These are phyloP conservation scores for Oryza officinalis DNA, from an alignment of 176 grass and related monocot genomes.

Conservation along the genomic window DNA sequence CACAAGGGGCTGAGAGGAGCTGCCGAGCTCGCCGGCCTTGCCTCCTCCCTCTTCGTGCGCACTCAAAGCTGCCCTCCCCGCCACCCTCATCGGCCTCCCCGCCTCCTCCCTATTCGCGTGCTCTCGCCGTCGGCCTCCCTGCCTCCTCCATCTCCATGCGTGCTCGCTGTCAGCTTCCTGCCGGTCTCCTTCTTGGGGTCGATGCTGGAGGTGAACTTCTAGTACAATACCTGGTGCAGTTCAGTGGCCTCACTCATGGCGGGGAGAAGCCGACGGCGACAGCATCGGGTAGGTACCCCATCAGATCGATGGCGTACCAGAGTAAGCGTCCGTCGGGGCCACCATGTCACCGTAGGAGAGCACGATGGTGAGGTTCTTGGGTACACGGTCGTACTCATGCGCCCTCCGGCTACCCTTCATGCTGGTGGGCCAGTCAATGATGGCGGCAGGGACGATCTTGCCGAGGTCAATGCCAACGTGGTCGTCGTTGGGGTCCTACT, in stretches of 20 bases:
- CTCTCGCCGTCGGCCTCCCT: too few species aligned
- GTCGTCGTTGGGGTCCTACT: conserved; percentile 58
- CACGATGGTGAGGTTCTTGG: conserved; percentile 61
- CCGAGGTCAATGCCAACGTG: conserved; percentile 73
- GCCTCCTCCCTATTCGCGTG: too few species aligned
- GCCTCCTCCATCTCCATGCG: too few species aligned
- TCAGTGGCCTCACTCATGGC: conserved; percentile 60
- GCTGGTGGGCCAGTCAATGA: conserved; percentile 45
- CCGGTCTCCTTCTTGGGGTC: conserved; percentile 46
- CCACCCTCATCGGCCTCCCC: too few species aligned
- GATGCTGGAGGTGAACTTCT: conserved; percentile 68
- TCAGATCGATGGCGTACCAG: conserved; percentile 54
- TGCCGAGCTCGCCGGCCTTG: too few species aligned
- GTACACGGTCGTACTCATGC: conserved; percentile 57
- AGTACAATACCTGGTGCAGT: conserved; percentile 69
- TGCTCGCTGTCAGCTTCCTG: too few species aligned
- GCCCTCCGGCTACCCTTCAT: conserved; percentile 62
- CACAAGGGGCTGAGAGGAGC: too few species aligned
- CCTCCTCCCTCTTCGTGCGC: too few species aligned
- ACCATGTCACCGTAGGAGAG: conserved; percentile 56
- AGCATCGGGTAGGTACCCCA: conserved; percentile 48
- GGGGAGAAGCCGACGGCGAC: conserved; percentile 66
- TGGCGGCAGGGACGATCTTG: conserved; percentile 44
- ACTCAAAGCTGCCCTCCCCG: too few species aligned
- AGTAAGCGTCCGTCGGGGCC: conserved; percentile 38